Evolutionary conservation across 352 stramenopile species (phyloP).

Genomic region (Globisporangium radiosum): DNA sequence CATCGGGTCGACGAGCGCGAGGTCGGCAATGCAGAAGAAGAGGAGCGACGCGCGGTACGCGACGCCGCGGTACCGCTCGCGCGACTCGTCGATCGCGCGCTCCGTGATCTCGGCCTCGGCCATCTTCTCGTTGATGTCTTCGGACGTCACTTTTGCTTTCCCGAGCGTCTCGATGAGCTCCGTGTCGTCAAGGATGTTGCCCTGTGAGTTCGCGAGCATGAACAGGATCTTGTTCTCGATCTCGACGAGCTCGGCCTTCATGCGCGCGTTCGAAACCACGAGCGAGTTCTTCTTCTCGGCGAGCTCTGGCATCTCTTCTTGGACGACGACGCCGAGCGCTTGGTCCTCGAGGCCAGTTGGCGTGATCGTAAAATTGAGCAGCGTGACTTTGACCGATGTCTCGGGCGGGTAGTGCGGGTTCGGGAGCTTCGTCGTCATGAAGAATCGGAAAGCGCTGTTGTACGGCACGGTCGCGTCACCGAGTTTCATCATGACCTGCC

Average conservation of each 20-base stretch:
- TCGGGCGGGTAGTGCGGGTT: constrained; percentile 92
- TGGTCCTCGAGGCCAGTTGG: constrained; percentile 88
- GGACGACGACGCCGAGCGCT: constrained; percentile 87
- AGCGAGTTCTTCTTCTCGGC: constrained; percentile 93
- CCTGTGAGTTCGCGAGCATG: constrained; percentile 90
- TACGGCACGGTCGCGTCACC: constrained; percentile 90
- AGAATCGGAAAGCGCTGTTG: constrained; percentile 88
- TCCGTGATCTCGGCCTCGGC: constrained; percentile 89
- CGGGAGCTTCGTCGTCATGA: constrained; percentile 91
- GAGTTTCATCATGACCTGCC: constrained; percentile 91
- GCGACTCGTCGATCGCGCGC: constrained; percentile 86
- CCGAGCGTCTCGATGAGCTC: constrained; percentile 90
- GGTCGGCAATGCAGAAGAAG: constrained; percentile 91
- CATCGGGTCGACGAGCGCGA: constrained; percentile 89
- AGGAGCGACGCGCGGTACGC: constrained; percentile 86
- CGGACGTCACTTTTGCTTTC: constrained; percentile 88
- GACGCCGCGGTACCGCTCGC: constrained; percentile 86
- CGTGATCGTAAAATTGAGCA: constrained; percentile 93
- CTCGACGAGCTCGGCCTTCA: constrained; percentile 90
- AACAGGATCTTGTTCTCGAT: constrained; percentile 93
- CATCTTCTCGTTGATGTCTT: constrained; percentile 92
- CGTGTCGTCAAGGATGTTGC: constrained; percentile 91
- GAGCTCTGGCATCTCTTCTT: constrained; percentile 91
- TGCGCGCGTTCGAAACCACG: constrained; percentile 87
- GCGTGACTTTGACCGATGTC: constrained; percentile 89